Evolutionary conservation across 306 rosid species (phyloP).

Genomic region (Fagus crenata): DNA sequence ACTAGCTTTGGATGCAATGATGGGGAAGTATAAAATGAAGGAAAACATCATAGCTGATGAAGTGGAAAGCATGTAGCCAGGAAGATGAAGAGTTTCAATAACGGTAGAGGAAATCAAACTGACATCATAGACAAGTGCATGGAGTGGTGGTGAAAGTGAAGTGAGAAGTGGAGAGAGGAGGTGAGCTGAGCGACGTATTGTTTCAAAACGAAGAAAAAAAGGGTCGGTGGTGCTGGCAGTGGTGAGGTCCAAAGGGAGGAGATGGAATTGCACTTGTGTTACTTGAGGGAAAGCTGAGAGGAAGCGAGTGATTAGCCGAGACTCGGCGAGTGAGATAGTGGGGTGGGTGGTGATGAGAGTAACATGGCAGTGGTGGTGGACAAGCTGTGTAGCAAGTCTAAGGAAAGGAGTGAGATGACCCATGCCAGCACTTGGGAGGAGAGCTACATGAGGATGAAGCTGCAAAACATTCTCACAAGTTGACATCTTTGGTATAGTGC

Average conservation of each 20-base stretch:
- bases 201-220: slow-evolving; percentile 35
- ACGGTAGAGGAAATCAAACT: slow-evolving; percentile 37
- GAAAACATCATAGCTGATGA: slow-evolving; percentile 48
- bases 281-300: slow-evolving; percentile 44
- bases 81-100: slow-evolving; percentile 30
- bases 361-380: slow-evolving; percentile 36
- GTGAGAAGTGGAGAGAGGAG: slow-evolving; percentile 46
- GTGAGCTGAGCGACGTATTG: slow-evolving; percentile 44
- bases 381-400: slow-evolving; percentile 38
- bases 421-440: slow-evolving; percentile 60
- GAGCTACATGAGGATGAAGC: slow-evolving; percentile 40
- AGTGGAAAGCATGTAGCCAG: slow-evolving; percentile 41
- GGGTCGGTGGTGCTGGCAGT: slow-evolving; percentile 41
- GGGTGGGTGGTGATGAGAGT: slow-evolving; percentile 54
- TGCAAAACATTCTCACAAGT: not conserved
- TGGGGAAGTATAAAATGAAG: slow-evolving; percentile 37
- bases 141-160: slow-evolving; percentile 48
- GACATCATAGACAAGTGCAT: slow-evolving; percentile 49
- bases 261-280: slow-evolving; percentile 20
- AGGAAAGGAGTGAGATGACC: slow-evolving; percentile 58
- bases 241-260: slow-evolving; percentile 23
- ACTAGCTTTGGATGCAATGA: not conserved
- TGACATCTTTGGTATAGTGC: not conserved
- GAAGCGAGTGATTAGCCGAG: slow-evolving; percentile 42
- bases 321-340: slow-evolving; percentile 46